Evolutionary conservation across 495 filamentous ascomycete species (phyloP).

Genomic region (Podospora pseudocomata): DNA sequence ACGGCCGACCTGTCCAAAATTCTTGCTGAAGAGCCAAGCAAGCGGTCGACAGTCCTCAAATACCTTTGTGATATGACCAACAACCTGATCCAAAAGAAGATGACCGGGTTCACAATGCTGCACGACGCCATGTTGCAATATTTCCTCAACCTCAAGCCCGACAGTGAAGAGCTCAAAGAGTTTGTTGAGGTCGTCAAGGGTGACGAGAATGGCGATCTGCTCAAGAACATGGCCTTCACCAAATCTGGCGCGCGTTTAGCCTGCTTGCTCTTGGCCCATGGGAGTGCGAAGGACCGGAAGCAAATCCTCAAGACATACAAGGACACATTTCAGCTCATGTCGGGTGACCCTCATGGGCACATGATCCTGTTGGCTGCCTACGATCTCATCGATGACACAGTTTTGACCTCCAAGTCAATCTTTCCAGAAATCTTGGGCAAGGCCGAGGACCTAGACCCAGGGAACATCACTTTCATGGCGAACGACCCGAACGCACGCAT

Average conservation of each 20-base stretch:
- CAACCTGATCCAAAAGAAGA: constrained; percentile 87
- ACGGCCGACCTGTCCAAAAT: constrained; percentile 65
- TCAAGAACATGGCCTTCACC: constrained; percentile 95
- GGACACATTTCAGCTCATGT: constrained; percentile 77
- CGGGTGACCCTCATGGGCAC: constrained; percentile 72
- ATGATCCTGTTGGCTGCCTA: constrained; percentile 77
- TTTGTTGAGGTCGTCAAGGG: constrained; percentile 88
- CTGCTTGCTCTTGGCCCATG: constrained; percentile 74
- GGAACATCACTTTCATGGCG: constrained; percentile 60
- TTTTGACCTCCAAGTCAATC: constrained; percentile 77
- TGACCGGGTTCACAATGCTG: constrained; percentile 90
- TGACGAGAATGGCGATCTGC: constrained; percentile 80
- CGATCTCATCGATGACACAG: constrained; percentile 91
- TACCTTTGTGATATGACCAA: constrained; percentile 82
- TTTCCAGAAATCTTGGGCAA: constrained; percentile 77
- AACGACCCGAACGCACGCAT: constrained; percentile 71
- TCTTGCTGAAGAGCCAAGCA: constrained; percentile 71
- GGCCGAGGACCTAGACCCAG: constrained; percentile 53
- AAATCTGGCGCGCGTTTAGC: constrained; percentile 79
- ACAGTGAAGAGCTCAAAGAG: constrained; percentile 73
- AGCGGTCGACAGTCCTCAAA: constrained; percentile 79
- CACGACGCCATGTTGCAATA: constrained; percentile 99
- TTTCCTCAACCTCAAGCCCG: constrained; percentile 71
- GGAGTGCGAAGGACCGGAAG: constrained; percentile 89
- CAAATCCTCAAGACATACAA: constrained; percentile 81